Base-by-base conservation (phyloP, 2,329 filamentous ascomycete genomes). In the Monilinia polystroma region DNA sequence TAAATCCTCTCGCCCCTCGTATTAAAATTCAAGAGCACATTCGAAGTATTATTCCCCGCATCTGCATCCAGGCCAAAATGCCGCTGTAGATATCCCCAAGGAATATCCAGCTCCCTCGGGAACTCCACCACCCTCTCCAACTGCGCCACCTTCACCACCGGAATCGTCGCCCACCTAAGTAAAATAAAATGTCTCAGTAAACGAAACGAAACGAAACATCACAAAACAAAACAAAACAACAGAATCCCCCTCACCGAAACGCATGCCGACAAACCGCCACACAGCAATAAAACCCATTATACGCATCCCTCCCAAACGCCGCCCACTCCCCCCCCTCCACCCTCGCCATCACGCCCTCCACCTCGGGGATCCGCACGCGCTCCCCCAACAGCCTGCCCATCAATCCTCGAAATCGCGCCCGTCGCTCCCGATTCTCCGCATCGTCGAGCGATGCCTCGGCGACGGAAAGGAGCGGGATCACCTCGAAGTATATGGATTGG, bases 251-350 rank as follows among this genome's bases (percentile, higher is more conserved):
- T 45, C 53, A 66, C 64, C 64, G 52, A 26, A 60, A 66, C 16
- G 64, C 64, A 35, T 66, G 64, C 10, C 64, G 64, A 45, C 47
- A 66, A 16, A 66, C 64, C 12, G 64, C 55, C 32, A 66, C 18
- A 14, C 55, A 66, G 23, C 55, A 60, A 52, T 60, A 66, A 16
- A 66, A 52, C 20, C 55, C 64, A 52, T 66, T 66, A 43, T 66
- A 66, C 35, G 63, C 55, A 23, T 66, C 64, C 12, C 64, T 43
- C 4, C 55, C 55, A 47, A 7, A 66, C 35, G 12, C 23, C 3
- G 45, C 45, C 64, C 55, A 66, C 20, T 60, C 52, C 7, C 64
- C 55, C 18, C 16, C 35, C 45, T 66, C 64, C 0, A 60, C 55
- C 10, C 18, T 43, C n/a, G 55, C 47, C 55, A 66, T 32, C 8